Evolutionary conservation across 2,329 filamentous ascomycete species (phyloP), one percentile per base, ranked within the genome.

Genomic region (Fusarium verticillioides): DNA sequence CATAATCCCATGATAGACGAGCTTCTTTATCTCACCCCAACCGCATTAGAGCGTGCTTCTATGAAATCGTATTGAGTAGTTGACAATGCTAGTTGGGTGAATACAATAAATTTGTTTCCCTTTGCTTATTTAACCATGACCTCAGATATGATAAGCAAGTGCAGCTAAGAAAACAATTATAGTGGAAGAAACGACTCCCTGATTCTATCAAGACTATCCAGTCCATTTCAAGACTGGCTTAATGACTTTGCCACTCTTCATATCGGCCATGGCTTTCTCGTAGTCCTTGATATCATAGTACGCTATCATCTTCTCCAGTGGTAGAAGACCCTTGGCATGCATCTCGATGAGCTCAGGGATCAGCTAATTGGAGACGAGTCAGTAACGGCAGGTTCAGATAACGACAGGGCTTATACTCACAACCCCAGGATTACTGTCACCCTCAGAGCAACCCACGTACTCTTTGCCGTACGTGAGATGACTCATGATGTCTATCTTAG

Each of bases 401-500:
- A 10, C 1, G 0, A 0, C 2, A 12, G 4, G 0, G 8, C 19
- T 18, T 28, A 5, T 36, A 59, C 60, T 69, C 11, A 68, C 70
- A 11, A 47, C 39, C 2, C 4, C 15, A 23, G 67, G 62, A 10
- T 68, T 60, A 7, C 61, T 61, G 8, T 75, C 73, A 2, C 73
- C 73, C 12, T 68, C 62, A 7, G 43, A 63, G 1, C 69, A 73
- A 0, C 72, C 73, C 4, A 74, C 63, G 18, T 70, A 75, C 19
- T 75, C 62, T 12, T 63, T 72, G 0, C 72, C 72, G 19, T 65
- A 60, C 1, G 50, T 61, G 0, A 75, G 57, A 37, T 68, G 69
- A 1, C 30, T 34, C 49, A 75, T 65, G 6, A 75, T 63, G 19
- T 70, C 54, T 10, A 75, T 60, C 5, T 54, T 64, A 2, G 57